phyloP scores from a whole-genome alignment of 2,329 filamentous ascomycete genomes.

The Scedosporium boydii region DNA sequence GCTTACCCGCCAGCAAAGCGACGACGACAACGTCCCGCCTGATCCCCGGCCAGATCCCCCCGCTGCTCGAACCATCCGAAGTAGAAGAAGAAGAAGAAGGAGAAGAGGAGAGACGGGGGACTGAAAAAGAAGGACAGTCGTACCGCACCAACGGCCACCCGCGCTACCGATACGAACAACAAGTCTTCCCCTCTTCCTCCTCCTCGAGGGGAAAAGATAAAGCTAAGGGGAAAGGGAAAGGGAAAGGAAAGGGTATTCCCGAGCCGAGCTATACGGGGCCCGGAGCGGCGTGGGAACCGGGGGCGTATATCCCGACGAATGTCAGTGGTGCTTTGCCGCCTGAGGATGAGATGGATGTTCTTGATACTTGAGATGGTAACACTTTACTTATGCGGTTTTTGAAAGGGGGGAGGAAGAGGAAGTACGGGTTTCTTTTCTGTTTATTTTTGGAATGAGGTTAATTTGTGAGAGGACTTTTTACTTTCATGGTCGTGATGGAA shows the following conservation, averaged over 20 bases:
- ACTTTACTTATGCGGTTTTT: too few species aligned
- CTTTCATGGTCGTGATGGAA: too few species aligned
- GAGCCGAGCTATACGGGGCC: conserved; percentile 41
- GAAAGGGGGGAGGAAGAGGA: not conserved
- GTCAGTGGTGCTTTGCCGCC: conserved; percentile 28
- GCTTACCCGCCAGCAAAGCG: not conserved
- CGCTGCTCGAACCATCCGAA: not conserved
- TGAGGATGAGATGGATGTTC: conserved; percentile 30
- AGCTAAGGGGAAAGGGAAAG: not conserved
- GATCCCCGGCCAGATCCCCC: conserved; percentile 12
- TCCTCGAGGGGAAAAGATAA: not conserved
- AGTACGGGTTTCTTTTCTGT: not conserved
- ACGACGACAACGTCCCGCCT: conserved; percentile 9
- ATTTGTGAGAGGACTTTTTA: too few species aligned
- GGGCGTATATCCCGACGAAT: conserved; percentile 27
- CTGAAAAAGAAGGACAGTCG: not conserved
- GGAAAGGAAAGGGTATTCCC: conserved; percentile 14
- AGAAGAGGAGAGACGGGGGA: not conserved
- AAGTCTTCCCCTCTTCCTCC: not conserved
- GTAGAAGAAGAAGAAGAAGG: not conserved
- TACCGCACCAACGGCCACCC: not conserved
- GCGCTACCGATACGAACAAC: not conserved
- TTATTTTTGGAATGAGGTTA: too few species aligned
- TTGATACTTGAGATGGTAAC: conserved; percentile 21
- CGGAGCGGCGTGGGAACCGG: conserved; percentile 41